These are phyloP conservation scores for Heliosperma pusillum DNA, from an alignment of 148 eudicot genomes.

Conservation along the genomic window DNA sequence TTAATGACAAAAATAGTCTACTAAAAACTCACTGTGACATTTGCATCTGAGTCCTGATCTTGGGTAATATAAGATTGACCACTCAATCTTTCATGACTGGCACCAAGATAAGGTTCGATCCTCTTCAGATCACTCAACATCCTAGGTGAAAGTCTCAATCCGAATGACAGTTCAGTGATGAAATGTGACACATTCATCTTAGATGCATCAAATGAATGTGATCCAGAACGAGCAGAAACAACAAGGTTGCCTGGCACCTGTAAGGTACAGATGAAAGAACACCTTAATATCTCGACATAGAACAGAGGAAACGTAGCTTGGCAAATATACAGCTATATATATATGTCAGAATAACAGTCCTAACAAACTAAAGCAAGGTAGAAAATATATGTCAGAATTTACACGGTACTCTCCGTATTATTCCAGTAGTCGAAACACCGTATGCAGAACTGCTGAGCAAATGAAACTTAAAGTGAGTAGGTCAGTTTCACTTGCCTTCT, in stretches of 20 bases:
- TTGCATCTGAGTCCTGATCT: constrained; percentile 53
- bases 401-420: neutral
- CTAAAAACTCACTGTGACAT: constrained; percentile 77
- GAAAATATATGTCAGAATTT: neutral
- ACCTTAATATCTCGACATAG: constrained; percentile 7
- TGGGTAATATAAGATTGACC: constrained; percentile 52
- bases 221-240: constrained; percentile 79
- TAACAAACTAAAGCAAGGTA: neutral
- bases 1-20: neutral
- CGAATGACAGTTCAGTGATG: constrained; percentile 71
- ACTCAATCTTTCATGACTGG: constrained; percentile 68
- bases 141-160: constrained; percentile 57
- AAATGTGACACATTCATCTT: constrained; percentile 90
- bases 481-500: constrained; percentile 54
- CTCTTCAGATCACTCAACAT: constrained; percentile 62
- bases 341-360: neutral
- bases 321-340: neutral
- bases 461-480: neutral
- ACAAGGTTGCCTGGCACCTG: constrained; percentile 97
- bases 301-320: neutral
- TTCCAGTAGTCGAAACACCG: neutral
- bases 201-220: constrained; percentile 97
- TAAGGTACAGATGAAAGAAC: constrained; percentile 11
- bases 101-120: constrained; percentile 71
- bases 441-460: neutral